Evolutionary conservation across 2,329 filamentous ascomycete genomes (phyloP), one percentile per base, ranked within the genome.

Genomic region (Beauveria varroae): DNA sequence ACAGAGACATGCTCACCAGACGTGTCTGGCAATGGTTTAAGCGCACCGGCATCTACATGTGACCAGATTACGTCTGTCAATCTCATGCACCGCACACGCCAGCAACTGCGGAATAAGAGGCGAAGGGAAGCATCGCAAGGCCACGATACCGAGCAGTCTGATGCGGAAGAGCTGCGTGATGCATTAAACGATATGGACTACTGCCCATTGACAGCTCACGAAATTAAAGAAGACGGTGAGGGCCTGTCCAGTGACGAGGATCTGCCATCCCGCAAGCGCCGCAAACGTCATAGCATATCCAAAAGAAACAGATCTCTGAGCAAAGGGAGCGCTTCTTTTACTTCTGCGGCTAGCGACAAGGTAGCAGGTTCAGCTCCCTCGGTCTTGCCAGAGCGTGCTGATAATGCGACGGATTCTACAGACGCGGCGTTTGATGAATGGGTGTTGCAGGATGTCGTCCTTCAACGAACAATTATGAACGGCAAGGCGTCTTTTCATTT

Each of bases 341-440:
- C 5, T 40, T 40, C 41, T 28, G 41, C 20, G n/a, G n/a, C 26
- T 2, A 18, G 37, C 5, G 52, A 49, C n/a, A 7, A 26, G 20
- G 50, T 20, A 49, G 37, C 20, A 50, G 43, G 49, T 26, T 12
- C 20, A 18, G n/a, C 22, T 16, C 49, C 40, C 26, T 14, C 12
- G 55, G 14, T 22, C 28, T 30, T 30, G 28, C 12, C 10, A 49
- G 58, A 55, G 20, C 20, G 47, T 54, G n/a, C 26, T 10, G 16
- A n/a, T 37, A 28, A 12, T 44, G 24, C 46, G 12, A 20, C n/a
- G 49, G 50, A 46, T 24, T 14, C 57, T 24, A 54, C n/a, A 24
- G 47, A 53, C 22, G 40, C 40, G 40, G 49, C 34, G 44, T 64
- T 63, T 41, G 59, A 62, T 49, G 28, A 64, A 58, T 64, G 46